Conservation (phyloP, 164 flowering plant genomes). For the Vitis amurensis region DNA sequence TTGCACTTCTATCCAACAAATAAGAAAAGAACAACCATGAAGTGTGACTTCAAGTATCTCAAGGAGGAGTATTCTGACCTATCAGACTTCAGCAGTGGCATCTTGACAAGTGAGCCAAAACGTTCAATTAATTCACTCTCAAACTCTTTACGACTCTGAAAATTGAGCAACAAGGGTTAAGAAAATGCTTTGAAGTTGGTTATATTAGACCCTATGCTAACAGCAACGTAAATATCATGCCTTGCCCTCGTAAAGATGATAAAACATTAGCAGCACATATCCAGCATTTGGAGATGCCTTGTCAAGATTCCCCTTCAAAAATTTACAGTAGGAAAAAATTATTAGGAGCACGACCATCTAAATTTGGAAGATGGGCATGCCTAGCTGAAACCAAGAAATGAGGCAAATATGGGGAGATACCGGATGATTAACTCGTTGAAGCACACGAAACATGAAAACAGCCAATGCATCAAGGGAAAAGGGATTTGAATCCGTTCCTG, state of each 20-base stretch:
- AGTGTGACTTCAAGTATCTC: not conserved
- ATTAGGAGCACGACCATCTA: not conserved
- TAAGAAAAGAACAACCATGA: no score
- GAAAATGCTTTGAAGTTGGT: not conserved
- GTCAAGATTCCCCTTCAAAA: constrained; percentile 87
- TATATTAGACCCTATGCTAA: not conserved
- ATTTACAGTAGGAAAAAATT: constrained; percentile 6
- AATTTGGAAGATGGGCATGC: not conserved
- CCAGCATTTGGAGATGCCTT: constrained; percentile 90
- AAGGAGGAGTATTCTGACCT: constrained; percentile 48
- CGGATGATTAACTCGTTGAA: constrained; percentile 91
- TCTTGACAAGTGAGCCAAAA: constrained; percentile 84
- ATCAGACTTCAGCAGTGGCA: constrained; percentile 82
- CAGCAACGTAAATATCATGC: constrained; percentile 29
- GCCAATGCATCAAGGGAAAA: constrained; percentile 92
- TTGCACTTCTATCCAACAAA: not conserved
- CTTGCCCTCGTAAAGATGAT: constrained; percentile 95
- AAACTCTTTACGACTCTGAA: constrained; percentile 78
- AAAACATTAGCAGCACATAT: constrained; percentile 91
- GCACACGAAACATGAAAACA: constrained; percentile 90
- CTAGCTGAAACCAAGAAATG: not conserved
- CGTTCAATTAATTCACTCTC: constrained; percentile 76
- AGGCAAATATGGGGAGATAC: constrained; percentile 33
- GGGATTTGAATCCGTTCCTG: constrained; percentile 93
- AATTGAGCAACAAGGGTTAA: constrained; percentile 7